phyloP scores from a whole-genome alignment of 208 protist species.

The Trypanosoma conorhini region DNA sequence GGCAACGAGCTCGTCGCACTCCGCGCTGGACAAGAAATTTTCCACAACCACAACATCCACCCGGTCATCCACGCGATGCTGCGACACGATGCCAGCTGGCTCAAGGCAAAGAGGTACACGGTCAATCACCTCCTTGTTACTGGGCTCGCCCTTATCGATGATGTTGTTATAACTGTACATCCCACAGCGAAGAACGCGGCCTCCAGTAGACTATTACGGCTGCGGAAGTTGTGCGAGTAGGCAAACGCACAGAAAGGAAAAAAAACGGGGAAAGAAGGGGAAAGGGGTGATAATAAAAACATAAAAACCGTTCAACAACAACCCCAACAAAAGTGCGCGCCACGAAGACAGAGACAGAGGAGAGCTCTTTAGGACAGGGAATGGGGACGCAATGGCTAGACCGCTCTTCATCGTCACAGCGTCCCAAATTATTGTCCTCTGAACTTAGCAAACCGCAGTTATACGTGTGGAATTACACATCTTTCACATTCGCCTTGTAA shows the following conservation, averaged over 20 bases:
- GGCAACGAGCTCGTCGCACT: conserved; percentile 67
- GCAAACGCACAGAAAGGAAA: conserved; percentile 14
- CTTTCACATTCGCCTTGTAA: neutral
- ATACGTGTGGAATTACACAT: neutral
- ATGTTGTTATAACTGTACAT: conserved; percentile 91
- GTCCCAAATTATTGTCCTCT: neutral
- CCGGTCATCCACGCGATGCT: conserved; percentile 21
- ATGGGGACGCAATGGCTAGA: no score
- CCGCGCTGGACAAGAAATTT: conserved; percentile 64
- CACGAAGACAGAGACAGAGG: no score
- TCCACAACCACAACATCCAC: conserved; percentile 82
- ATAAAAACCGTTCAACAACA: no score
- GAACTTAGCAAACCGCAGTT: no score
- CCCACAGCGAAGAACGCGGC: neutral
- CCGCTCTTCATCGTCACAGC: neutral
- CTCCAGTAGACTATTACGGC: neutral
- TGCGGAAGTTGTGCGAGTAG: neutral
- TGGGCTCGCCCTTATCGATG: conserved; percentile 74
- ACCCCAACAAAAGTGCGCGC: no score
- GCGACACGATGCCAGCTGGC: conserved; percentile 18
- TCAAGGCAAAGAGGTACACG: conserved; percentile 29
- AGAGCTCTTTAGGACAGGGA: no score
- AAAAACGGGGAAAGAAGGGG: conserved; percentile 10
- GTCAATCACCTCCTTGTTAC: conserved; percentile 75
- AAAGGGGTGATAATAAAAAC: no score